Evolutionary conservation across 2,329 filamentous ascomycete genomes (phyloP), one percentile per base, ranked within the genome.

Genomic region (Cladosporium sp.): DNA sequence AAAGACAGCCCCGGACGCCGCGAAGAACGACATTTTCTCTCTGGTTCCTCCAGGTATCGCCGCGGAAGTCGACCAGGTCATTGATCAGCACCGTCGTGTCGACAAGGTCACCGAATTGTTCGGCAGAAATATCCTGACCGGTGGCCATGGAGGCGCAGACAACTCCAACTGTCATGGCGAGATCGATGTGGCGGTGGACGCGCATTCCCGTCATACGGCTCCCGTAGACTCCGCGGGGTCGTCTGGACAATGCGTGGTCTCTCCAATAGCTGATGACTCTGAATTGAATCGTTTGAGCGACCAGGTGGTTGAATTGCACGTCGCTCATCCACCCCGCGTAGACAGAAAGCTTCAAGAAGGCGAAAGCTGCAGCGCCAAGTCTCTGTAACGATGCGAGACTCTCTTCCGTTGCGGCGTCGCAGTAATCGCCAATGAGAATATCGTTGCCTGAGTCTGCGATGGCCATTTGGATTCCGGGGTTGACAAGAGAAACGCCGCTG

Each of bases 371-470:
- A n/a, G 48, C 48, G 6, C 48, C 48, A 13, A 27, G 18, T 8
- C 38, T 38, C 8, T 50, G 48, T 3, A 45, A 32, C 11, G 48
- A 22, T 7, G n/a, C 16, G n/a, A 50, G 39, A 9, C 20, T n/a
- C 9, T 45, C 32, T 19, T 50, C 33, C 3, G 39, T 20, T 2
- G 48, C 48, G 7, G 48, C 48, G 8, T 50, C 48, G 33, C 48
- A 50, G n/a, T 50, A 50, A 12, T 50, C 48, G n/a, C 30, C 40
- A 33, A 50, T 50, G 13, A 50, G 13, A 15, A 50, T 50, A 7
- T 50, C 48, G 33, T 50, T 50, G 4, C 48, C 48, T n/a, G 48
- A 50, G 11, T 50, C 48, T n/a, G 48, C 40, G 4, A 50, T 45
- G n/a, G 40, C 48, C 40, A 39, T 45, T 15, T 50, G 33, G 7